Evolutionary conservation across 768 basidiomycete species (phyloP).

Genomic region (Suillus weaverae): DNA sequence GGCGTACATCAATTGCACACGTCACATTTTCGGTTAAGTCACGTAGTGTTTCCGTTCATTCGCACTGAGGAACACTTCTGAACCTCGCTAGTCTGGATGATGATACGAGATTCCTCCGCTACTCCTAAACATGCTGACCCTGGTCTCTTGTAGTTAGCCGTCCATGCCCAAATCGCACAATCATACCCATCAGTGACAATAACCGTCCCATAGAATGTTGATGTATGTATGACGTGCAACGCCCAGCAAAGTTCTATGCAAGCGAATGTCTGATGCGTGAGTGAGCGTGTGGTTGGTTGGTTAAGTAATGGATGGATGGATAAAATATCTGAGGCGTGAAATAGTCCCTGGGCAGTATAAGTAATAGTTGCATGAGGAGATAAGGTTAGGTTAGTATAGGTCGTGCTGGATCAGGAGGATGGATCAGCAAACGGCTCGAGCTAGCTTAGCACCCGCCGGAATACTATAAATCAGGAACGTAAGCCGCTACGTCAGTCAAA

Average conservation of each 20-base stretch:
- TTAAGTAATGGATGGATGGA: background rate
- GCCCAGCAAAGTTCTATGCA: background rate
- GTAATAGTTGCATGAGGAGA: background rate
- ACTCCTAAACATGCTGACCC: background rate
- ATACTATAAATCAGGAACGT: conserved; percentile 1
- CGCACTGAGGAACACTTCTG: background rate
- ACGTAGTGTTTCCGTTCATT: background rate
- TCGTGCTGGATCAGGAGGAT: background rate
- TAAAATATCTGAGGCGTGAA: background rate
- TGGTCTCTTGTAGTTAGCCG: background rate
- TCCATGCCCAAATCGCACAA: background rate
- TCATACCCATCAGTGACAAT: background rate
- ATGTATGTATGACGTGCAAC: background rate
- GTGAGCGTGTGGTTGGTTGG: background rate
- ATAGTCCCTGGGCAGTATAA: conserved; percentile 2
- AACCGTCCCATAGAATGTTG: background rate
- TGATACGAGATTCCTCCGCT: background rate
- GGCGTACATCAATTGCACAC: background rate
- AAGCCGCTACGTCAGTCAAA: background rate
- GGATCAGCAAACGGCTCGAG: background rate
- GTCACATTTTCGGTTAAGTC: background rate
- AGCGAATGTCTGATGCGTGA: background rate
- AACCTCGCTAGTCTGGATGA: background rate
- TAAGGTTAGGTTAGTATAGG: background rate
- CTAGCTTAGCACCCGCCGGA: conserved; percentile 6